Evolutionary conservation across 2,329 filamentous ascomycete species (phyloP), one percentile per base, ranked within the genome.

Genomic region (Alternaria dauci): DNA sequence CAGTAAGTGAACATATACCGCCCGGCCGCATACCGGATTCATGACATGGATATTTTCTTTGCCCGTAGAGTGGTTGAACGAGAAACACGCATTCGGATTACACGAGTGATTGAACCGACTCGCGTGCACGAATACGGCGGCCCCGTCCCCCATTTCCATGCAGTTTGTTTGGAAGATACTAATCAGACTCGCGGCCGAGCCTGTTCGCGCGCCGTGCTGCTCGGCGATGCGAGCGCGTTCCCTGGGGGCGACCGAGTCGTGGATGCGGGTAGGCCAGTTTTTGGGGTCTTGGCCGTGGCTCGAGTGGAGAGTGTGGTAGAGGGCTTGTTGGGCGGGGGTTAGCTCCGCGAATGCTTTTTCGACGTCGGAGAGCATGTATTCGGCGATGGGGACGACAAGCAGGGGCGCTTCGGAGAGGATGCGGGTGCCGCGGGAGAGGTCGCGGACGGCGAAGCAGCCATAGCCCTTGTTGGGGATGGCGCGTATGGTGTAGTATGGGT

Each of bases 51-150:
- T 71, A 2, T 75, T 76, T 51, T 76, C 69, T 48, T 67, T 71
- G 5, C 63, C 52, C 12, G 76, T 71, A 6, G 55, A 51, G 1
- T 52, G 46, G 57, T 79, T 79, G 78, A 76, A 79, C 18, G 59
- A 64, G 51, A 77, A 81, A 57, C 66, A 68, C 1, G 79, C 76
- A 53, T 81, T 82, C 1, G 80, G 78, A 30, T 69, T 74, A 68
- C 80, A 82, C 18, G 67, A 71, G 65, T 82, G 80, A 55, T 81
- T 82, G 72, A 81, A 76, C 30, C 79, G 77, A 5, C 78, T 69
- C 16, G 78, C 71, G 30, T 73, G 58, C 8, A 72, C 70, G 43
- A 79, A 81, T 14, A 82, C 68, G 6, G 71, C 77, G 0, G 76
- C 74, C 2, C 74, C 74, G 2, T 61, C 48, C 7, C 62, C 66